Evolutionary conservation across 108 stramenopile species (phyloP), one percentile per base, ranked within the genome.

Genomic region (Cyclotella baltica): DNA sequence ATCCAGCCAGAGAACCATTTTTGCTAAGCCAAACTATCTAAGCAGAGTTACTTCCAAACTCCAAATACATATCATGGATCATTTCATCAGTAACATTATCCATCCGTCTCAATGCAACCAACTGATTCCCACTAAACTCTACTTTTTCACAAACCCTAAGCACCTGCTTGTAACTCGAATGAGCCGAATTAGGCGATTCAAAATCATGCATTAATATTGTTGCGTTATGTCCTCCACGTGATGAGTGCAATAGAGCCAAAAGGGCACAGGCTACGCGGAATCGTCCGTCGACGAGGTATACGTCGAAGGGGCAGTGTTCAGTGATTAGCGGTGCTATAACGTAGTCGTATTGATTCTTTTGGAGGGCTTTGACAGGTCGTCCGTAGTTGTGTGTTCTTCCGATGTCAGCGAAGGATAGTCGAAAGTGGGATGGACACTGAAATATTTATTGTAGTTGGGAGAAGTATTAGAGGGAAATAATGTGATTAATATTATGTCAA

Each of bases 211-310:
- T 52, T 2, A 67, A 19, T 33, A 67, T 52, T 50, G 48, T 52
- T 31, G 48, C 48, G 2, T 50, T 23, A 33, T 31, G 28, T 29
- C 50, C 48, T 15, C 38, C 18, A 28, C 28, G n/a, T 33, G 67
- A 67, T 30, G 67, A 25, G 33, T 67, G 67, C 50, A 67, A 38
- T 8, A 71, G 25, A 2, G 70, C 56, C 38, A 71, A n/a, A 0
- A 57, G 38, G 28, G 15, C 56, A 52, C 73, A 75, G 0, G 62
- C 64, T 8, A 75, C 36, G n/a, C 73, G 62, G 29, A 55, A 65
- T 19, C 73, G 22, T 25, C 73, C 73, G 38, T 75, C 73, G 3
- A 75, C 62, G 16, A 65, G 22, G 47, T 75, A 75, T 31, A 75
- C 62, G 31, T 75, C 73, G 29, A 75, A 75, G 18, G 73, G 63